These are phyloP conservation scores for Sugiyamaella xylanicola DNA, from an alignment of 1,139 yeast genomes.

Conservation along the genomic window DNA sequence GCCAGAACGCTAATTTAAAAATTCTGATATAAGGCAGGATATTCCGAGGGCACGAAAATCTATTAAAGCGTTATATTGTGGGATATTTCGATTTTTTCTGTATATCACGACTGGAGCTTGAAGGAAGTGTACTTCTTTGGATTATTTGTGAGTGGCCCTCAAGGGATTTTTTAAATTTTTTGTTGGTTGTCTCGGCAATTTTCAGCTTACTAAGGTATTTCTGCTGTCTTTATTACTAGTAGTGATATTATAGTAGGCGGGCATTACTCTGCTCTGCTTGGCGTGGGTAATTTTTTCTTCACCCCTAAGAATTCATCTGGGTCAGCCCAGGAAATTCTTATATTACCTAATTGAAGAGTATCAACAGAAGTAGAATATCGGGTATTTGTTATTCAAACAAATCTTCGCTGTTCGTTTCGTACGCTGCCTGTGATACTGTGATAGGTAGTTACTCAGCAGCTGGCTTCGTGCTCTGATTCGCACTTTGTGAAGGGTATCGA, in stretches of 20 bases:
- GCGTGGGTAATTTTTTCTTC: background rate
- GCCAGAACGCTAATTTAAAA: background rate
- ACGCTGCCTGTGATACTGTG: no score
- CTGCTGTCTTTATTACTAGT: background rate
- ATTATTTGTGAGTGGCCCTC: background rate
- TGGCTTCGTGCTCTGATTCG: no score
- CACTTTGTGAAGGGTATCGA: no score
- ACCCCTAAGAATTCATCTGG: background rate
- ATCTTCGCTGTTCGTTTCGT: background rate
- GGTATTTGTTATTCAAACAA: no score
- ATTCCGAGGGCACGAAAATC: background rate
- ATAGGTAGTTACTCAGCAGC: no score
- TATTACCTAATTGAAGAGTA: no score
- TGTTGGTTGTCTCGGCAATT: background rate
- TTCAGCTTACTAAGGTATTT: background rate
- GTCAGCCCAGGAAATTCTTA: no score
- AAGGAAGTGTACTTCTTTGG: no score
- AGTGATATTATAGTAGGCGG: background rate
- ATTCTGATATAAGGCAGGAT: conserved; percentile 3
- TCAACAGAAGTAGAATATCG: no score
- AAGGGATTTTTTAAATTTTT: no score
- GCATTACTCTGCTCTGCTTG: background rate
- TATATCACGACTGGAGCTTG: no score
- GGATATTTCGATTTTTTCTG: no score
- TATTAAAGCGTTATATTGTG: background rate